Evolutionary conservation across 73 alveolate species (phyloP).

Genomic region (Paramecium primaurelia): DNA sequence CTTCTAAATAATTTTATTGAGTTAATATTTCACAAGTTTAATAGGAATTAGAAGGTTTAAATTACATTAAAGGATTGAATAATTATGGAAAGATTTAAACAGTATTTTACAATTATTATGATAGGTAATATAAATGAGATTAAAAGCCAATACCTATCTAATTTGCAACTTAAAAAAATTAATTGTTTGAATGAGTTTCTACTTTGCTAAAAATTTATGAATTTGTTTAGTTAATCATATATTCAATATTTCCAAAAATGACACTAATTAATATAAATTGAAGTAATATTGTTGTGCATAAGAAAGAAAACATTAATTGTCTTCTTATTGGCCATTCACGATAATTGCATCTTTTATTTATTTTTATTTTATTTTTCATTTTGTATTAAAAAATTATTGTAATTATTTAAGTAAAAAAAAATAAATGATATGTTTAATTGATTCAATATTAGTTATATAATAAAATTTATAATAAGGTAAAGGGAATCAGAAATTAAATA

Average conservation of each 20-base stretch:
- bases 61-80: neutral
- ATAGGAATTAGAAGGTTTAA: neutral
- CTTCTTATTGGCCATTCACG: slow-evolving; percentile 45
- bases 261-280: neutral
- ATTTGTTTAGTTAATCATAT: neutral
- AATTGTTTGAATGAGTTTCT: neutral
- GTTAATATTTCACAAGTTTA: neutral
- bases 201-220: neutral
- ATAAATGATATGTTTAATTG: neutral
- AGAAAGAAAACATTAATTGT: slow-evolving; percentile 34
- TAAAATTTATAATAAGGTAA: neutral
- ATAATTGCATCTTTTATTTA: slow-evolving; percentile 45
- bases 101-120: neutral
- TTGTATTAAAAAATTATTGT: neutral
- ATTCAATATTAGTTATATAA: neutral
- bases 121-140: neutral
- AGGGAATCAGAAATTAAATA: neutral
- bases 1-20: neutral
- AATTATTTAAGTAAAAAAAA: neutral
- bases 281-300: neutral
- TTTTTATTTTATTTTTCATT: slow-evolving; percentile 4
- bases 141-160: neutral
- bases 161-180: neutral
- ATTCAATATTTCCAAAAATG: slow-evolving; percentile 6
- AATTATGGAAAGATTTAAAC: neutral